phyloP scores from a whole-genome alignment of 768 basidiomycete genomes.

The Kwoniella botswanensis region DNA sequence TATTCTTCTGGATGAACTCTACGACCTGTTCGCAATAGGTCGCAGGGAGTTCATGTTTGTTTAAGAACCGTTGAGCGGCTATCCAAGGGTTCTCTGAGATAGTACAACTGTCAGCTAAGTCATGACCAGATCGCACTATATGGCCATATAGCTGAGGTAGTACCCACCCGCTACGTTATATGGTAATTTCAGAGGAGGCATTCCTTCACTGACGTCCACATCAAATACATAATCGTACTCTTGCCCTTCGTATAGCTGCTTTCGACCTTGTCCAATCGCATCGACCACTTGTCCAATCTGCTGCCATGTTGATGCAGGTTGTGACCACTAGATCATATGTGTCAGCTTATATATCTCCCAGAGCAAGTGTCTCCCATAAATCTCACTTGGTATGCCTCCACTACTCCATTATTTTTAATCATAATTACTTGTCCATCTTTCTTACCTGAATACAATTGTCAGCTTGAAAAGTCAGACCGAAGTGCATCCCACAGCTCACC shows the following conservation, averaged over 20 bases:
- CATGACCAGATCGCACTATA: conserved; percentile 59
- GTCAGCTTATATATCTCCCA: conserved; percentile 15
- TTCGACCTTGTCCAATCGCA: conserved; percentile 85
- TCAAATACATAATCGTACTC: conserved; percentile 99
- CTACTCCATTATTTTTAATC: conserved; percentile 76
- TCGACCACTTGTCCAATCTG: conserved; percentile 96
- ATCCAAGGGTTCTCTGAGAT: conserved; percentile 81
- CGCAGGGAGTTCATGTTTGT: conserved; percentile 78
- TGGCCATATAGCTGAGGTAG: not conserved
- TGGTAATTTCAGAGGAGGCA: conserved; percentile 89
- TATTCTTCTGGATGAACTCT: conserved; percentile 90
- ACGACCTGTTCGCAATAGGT: conserved; percentile 88
- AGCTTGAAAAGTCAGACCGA: not conserved
- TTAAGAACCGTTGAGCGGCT: conserved; percentile 87
- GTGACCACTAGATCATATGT: conserved; percentile 73
- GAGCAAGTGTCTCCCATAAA: not conserved
- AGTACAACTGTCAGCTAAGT: conserved; percentile 70
- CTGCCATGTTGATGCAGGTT: conserved; percentile 72
- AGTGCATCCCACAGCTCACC: conserved; percentile 62
- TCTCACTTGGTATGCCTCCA: conserved; percentile 89
- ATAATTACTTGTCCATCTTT: conserved; percentile 93
- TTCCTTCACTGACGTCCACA: conserved; percentile 92
- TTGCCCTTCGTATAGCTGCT: conserved; percentile 87
- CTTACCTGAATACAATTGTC: conserved; percentile 65
- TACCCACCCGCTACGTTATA: conserved; percentile 81